Percentiles rank a stretch among this genome's conserved stretches.
Evolutionary conservation across 129 eudicot species (phyloP).

Genomic region (Artemisia argyi): DNA sequence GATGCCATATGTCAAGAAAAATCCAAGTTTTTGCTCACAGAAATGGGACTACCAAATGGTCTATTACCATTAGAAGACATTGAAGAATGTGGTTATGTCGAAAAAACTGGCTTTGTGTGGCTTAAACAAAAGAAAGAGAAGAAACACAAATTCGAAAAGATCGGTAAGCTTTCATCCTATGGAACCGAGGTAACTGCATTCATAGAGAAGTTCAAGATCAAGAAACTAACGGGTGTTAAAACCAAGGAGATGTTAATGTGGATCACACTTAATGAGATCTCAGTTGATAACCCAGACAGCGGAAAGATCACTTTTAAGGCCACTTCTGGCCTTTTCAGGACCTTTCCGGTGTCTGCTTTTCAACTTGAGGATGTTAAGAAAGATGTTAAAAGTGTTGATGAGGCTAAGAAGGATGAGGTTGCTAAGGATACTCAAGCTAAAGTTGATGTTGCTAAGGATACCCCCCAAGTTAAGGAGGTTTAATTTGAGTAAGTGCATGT

Average conservation of each 20-base stretch:
- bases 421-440: too few species aligned
- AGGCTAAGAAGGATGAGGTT: neutral
- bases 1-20: slow-evolving; percentile 58
- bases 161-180: slow-evolving; percentile 49
- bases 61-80: slow-evolving; percentile 72
- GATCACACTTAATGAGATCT: slow-evolving; percentile 54
- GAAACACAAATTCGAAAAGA: slow-evolving; percentile 66
- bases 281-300: slow-evolving; percentile 43
- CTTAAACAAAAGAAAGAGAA: slow-evolving; percentile 64
- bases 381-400: slow-evolving; percentile 26
- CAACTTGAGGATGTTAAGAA: slow-evolving; percentile 45
- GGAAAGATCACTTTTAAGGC: slow-evolving; percentile 67
- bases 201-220: slow-evolving; percentile 58
- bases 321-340: slow-evolving; percentile 55
- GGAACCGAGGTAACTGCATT: slow-evolving; percentile 62
- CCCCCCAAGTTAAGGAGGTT: too few species aligned
- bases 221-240: slow-evolving; percentile 76
- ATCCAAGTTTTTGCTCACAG: slow-evolving; percentile 51
- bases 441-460: too few species aligned
- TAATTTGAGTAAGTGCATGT: too few species aligned
- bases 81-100: slow-evolving; percentile 65
- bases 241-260: slow-evolving; percentile 74
- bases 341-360: slow-evolving; percentile 70
- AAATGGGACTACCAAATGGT: slow-evolving; percentile 72
- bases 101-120: slow-evolving; percentile 82